Conservation (phyloP, 176 grass and related monocot genomes). For the Avena atlantica region DNA sequence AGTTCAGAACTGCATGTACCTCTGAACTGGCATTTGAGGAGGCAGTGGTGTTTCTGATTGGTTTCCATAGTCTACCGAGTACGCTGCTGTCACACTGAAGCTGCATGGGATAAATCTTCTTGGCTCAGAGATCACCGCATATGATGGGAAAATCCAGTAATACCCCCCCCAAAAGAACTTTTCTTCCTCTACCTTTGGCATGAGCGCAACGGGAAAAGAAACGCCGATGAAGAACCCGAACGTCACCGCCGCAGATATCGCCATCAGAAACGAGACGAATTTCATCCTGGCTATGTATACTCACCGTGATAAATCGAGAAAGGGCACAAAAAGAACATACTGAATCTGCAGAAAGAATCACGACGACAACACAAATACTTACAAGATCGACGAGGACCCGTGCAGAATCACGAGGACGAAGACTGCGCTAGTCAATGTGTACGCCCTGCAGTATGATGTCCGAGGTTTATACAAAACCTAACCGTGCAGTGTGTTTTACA, state of each 20-base stretch:
- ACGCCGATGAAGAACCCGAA: slow-evolving; percentile 40
- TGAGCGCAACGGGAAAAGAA: slow-evolving; percentile 22
- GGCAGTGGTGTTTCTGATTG: slow-evolving; percentile 5
- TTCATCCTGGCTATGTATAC: not conserved
- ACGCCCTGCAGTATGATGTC: not conserved
- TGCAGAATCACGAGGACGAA: not conserved
- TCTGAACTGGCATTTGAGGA: slow-evolving; percentile 36
- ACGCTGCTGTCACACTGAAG: slow-evolving; percentile 29
- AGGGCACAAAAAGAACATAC: not conserved
- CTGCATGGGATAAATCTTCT: not conserved
- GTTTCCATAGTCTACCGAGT: not conserved
- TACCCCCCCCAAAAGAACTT: no score
- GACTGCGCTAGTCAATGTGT: not conserved
- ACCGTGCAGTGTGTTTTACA: not conserved
- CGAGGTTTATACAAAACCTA: not conserved
- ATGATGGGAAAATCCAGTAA: not conserved
- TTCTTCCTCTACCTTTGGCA: slow-evolving; percentile 16
- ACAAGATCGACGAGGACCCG: not conserved
- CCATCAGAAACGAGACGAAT: slow-evolving; percentile 10
- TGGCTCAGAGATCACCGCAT: not conserved
- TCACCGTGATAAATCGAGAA: not conserved
- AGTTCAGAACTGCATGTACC: not conserved
- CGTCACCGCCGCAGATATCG: not conserved
- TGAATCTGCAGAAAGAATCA: not conserved
- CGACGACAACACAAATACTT: not conserved